Percentiles rank a stretch among this genome's conserved stretches.
Conservation (phyloP, 768 basidiomycete species). For the Phanerochaete carnosa region DNA sequence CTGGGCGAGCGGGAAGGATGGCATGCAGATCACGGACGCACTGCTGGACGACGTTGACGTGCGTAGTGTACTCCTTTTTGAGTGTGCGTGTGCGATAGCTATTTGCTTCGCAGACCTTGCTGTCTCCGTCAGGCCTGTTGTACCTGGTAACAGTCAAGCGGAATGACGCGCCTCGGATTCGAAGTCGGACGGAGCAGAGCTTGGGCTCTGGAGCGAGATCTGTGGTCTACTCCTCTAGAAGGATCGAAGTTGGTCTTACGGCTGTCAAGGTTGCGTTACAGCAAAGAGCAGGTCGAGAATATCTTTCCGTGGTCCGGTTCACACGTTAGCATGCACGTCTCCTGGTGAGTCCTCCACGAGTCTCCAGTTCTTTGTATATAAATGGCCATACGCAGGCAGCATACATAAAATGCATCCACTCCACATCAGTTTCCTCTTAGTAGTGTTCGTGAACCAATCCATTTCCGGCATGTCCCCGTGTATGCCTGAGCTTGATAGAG, state of each 20-base stretch:
- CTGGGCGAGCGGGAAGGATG: conserved; percentile 89
- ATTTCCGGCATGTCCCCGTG: background rate
- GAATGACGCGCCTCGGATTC: conserved; percentile 74
- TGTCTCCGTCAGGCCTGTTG: conserved; percentile 72
- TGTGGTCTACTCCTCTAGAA: conserved; percentile 14
- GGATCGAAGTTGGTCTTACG: background rate
- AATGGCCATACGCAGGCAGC: background rate
- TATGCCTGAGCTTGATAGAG: background rate
- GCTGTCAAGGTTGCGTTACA: conserved; percentile 59
- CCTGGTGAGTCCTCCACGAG: background rate
- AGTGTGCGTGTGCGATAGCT: background rate
- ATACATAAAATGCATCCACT: conserved; percentile 3
- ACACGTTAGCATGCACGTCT: conserved; percentile 16
- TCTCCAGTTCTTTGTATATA: background rate
- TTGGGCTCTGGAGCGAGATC: conserved; percentile 63
- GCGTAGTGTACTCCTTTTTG: conserved; percentile 29
- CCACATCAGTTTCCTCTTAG: background rate
- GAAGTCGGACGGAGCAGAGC: conserved; percentile 50
- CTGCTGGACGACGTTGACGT: conserved; percentile 61
- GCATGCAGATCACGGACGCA: conserved; percentile 79
- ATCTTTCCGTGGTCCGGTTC: conserved; percentile 70
- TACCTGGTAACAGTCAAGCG: conserved; percentile 88
- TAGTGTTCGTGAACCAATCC: background rate
- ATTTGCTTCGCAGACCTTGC: conserved; percentile 42
- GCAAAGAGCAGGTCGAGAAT: conserved; percentile 82